Evolutionary conservation across 2,329 filamentous ascomycete species (phyloP), one percentile per base, ranked within the genome.

Genomic region (Botrytis medusae): DNA sequence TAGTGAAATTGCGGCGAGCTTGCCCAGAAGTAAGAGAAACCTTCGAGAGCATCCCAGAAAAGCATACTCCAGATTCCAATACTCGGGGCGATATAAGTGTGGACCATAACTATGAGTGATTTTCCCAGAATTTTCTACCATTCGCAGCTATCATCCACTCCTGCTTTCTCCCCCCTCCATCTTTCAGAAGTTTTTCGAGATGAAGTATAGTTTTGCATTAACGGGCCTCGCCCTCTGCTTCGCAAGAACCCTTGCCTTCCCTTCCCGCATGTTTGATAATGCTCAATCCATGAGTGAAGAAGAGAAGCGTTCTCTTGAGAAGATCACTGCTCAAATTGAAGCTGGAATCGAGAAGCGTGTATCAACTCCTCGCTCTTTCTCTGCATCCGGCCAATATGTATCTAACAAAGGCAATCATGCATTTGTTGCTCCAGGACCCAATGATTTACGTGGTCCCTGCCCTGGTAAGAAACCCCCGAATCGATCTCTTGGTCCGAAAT

Each of bases 381-480:
- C 68, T 62, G 76, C 77, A 44, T 44, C 69, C 6, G 48, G 75
- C n/a, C 77, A 79, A 72, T 78, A 77, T 69, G 76, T 78, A 25
- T 76, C 75, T 12, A 79, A 67, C 25, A 72, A 57, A 6, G 77
- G 76, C 5, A 34, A 34, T 2, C 69, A 79, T 74, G 72, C 73
- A 1, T 78, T 76, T 40, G 74, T 76, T 37, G 48, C 77, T 54
- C 76, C 77, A 8, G 74, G 72, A 9, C 54, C 70, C 4, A 60
- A 44, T 29, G 78, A 79, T 40, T 61, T 75, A 12, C 59, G 77
- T 70, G 77, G 77, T 32, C 78, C 77, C 57, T 84, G 83, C 74
- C 83, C 83, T 1, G 82, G 82, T 44, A 57, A 57, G 51, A 1
- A 57, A 18, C 16, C 51, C n/a, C 51, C 51, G 51, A 57, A 29